Evolutionary conservation across 495 filamentous ascomycete genomes (phyloP).

Genomic region (Ascobolus immersus): DNA sequence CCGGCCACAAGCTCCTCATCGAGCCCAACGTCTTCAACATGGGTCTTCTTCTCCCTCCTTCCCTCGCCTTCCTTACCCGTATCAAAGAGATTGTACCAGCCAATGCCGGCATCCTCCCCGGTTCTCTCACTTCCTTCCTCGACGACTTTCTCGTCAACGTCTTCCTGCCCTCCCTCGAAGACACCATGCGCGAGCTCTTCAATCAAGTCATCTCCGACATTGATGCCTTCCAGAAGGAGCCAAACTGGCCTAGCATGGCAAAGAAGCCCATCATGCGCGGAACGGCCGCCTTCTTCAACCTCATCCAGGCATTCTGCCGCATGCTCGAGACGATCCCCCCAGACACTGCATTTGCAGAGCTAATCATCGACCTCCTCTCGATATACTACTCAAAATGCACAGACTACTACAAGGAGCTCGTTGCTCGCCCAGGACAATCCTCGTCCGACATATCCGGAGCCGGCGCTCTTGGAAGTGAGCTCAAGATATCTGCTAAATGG

Average conservation of each 20-base stretch:
- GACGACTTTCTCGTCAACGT: conserved; percentile 97
- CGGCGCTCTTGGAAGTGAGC: conserved; percentile 8
- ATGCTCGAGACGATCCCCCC: conserved; percentile 91
- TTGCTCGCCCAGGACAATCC: background rate
- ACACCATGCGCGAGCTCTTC: conserved; percentile 74
- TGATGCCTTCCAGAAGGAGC: conserved; percentile 71
- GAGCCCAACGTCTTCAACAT: conserved; percentile 97
- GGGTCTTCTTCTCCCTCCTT: conserved; percentile 77
- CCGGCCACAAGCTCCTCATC: conserved; percentile 63
- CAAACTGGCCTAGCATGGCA: conserved; percentile 52
- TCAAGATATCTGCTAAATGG: conserved; percentile 14
- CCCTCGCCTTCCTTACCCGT: conserved; percentile 69
- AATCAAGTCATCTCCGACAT: conserved; percentile 54
- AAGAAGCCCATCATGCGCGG: conserved; percentile 77
- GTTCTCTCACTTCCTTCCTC: conserved; percentile 77
- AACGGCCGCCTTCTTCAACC: conserved; percentile 61
- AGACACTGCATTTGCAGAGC: conserved; percentile 77
- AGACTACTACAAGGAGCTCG: conserved; percentile 55
- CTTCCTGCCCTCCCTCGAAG: conserved; percentile 87
- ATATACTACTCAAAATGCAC: conserved; percentile 79
- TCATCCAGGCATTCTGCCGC: conserved; percentile 71
- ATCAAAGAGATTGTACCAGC: conserved; percentile 78
- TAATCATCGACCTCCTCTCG: conserved; percentile 71
- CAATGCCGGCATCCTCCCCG: conserved; percentile 56
- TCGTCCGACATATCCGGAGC: too few species aligned